Conservation (phyloP, 352 stramenopile species). For the Globisporangium viniferum region DNA sequence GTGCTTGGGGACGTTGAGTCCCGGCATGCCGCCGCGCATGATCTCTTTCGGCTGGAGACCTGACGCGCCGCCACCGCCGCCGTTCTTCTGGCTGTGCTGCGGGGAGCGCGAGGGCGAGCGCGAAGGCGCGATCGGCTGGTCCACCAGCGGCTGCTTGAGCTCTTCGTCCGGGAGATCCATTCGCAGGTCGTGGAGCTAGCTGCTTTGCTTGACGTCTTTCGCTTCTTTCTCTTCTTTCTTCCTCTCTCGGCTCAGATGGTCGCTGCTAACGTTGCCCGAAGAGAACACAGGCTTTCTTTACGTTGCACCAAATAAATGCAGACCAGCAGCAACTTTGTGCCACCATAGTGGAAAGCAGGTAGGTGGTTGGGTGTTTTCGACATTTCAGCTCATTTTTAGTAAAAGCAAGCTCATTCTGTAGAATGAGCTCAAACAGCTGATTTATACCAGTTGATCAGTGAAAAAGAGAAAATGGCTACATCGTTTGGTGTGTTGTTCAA, state of each 20-base stretch:
- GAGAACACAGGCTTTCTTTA: background rate
- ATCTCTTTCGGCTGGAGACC: conserved; percentile 20
- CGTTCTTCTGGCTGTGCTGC: conserved; percentile 6
- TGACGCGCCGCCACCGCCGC: conserved; percentile 11
- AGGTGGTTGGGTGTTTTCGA: background rate
- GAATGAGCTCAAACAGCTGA: background rate
- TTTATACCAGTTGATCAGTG: background rate
- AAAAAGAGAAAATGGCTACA: conserved; percentile 5
- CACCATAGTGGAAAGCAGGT: background rate
- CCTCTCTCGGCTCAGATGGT: conserved; percentile 6
- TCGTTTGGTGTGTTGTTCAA: background rate
- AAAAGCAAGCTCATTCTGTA: background rate
- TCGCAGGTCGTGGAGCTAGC: background rate
- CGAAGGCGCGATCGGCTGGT: conserved; percentile 8
- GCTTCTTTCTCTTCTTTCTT: conserved; percentile 30
- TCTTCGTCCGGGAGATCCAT: conserved; percentile 79
- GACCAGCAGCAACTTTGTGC: background rate
- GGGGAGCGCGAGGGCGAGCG: conserved; percentile 18
- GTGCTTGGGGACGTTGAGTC: conserved; percentile 5
- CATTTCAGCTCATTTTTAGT: background rate
- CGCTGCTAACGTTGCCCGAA: conserved; percentile 12
- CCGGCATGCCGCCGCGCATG: background rate
- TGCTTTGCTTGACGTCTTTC: conserved; percentile 1
- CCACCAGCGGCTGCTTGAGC: conserved; percentile 72
- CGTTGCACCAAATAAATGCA: background rate